These are phyloP conservation scores for Zasmidium citrigriseum DNA, from an alignment of 2,329 filamentous ascomycete species.

Conservation along the genomic window DNA sequence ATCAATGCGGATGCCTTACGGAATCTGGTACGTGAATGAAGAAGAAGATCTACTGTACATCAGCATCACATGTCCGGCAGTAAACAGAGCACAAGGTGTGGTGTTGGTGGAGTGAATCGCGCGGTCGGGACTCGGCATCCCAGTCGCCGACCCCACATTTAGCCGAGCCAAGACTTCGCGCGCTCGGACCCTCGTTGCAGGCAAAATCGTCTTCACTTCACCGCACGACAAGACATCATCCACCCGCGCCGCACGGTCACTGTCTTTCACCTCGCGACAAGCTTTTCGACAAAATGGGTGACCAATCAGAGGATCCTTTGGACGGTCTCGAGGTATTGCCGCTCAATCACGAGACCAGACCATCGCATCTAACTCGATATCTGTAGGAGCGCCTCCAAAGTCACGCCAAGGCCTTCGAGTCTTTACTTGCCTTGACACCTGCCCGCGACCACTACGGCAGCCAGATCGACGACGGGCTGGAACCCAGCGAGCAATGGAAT, in stretches of 20 bases:
- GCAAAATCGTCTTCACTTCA: neutral
- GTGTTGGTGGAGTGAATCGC: neutral
- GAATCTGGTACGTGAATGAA: neutral
- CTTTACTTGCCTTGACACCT: conserved; percentile 82
- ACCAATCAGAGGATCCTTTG: conserved; percentile 18
- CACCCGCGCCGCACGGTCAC: neutral
- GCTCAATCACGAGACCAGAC: neutral
- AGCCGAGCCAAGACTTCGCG: neutral
- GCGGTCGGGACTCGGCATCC: neutral
- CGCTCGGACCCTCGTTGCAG: too few species aligned
- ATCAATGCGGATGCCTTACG: neutral
- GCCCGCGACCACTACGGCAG: conserved; percentile 79
- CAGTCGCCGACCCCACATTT: neutral
- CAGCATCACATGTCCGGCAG: neutral
- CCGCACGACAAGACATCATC: neutral
- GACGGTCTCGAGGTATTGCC: conserved; percentile 22
- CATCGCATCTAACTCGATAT: conserved; percentile 3
- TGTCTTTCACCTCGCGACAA: neutral
- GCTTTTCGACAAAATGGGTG: neutral
- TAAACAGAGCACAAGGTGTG: too few species aligned
- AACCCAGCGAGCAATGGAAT: conserved; percentile 86
- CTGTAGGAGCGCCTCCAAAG: conserved; percentile 55
- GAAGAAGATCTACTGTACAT: neutral
- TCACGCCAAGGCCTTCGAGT: conserved; percentile 77
- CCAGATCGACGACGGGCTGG: conserved; percentile 59